Conservation (phyloP, 2,329 filamentous ascomycete genomes). For the Claviceps sp. region DNA sequence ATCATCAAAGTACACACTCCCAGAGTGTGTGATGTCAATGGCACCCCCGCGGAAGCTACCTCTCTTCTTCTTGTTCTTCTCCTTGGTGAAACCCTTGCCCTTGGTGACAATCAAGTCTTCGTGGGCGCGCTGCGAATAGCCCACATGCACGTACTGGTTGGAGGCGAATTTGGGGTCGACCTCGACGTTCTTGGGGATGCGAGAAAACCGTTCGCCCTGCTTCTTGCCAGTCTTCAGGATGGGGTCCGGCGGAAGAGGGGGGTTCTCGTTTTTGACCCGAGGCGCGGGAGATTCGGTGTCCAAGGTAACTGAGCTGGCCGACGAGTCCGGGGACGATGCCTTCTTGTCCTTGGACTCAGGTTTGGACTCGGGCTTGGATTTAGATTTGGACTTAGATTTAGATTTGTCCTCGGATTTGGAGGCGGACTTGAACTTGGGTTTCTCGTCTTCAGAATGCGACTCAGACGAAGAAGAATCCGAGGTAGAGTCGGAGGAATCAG, state of each 20-base stretch:
- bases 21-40: constrained; percentile 71
- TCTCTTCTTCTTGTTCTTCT: constrained; percentile 97
- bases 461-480: constrained; percentile 11
- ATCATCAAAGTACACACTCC: constrained; percentile 91
- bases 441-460: constrained; percentile 18
- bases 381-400: constrained; percentile 16
- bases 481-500: constrained; percentile 18
- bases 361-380: constrained; percentile 16
- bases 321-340: constrained; percentile 16
- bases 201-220: constrained; percentile 60
- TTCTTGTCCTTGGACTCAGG: constrained; percentile 11
- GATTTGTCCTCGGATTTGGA: no score
- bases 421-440: constrained; percentile 12
- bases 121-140: constrained; percentile 80
- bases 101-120: constrained; percentile 80
- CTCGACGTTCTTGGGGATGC: constrained; percentile 53
- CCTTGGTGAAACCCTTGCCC: constrained; percentile 97
- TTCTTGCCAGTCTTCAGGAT: constrained; percentile 27
- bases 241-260: constrained; percentile 42
- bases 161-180: constrained; percentile 59
- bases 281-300: constrained; percentile 33
- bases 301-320: constrained; percentile 37
- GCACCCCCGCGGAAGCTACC: constrained; percentile 81
- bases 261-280: constrained; percentile 22
- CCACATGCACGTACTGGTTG: constrained; percentile 72